These are phyloP conservation scores for Lachancea waltii DNA, from an alignment of 805 yeast species.

Conservation along the genomic window DNA sequence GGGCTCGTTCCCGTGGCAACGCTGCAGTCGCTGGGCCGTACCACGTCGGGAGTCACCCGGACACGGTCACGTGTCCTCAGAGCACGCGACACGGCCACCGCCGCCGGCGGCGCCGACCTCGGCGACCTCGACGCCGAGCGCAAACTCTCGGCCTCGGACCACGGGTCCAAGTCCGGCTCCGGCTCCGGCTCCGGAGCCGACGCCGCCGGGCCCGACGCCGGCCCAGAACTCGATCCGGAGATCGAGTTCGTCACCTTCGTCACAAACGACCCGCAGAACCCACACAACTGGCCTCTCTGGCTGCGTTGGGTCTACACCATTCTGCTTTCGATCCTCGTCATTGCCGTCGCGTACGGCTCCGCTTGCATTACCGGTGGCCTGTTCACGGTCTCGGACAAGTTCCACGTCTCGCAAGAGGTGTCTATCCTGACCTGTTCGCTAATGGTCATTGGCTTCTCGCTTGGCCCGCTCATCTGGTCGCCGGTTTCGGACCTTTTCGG, in stretches of 20 bases:
- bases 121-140: slow-evolving; percentile 6
- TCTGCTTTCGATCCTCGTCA: slow-evolving; percentile 62
- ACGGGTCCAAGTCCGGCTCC: slow-evolving; percentile 26
- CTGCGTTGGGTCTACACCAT: slow-evolving; percentile 63
- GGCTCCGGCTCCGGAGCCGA: slow-evolving; percentile 16
- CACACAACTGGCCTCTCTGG: slow-evolving; percentile 68
- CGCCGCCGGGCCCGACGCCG: slow-evolving; percentile 10
- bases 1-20: slow-evolving; percentile 82
- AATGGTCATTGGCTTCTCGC: slow-evolving; percentile 82
- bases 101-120: slow-evolving; percentile 8
- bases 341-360: slow-evolving; percentile 90
- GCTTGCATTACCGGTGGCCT: slow-evolving; percentile 86
- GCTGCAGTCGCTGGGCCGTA: slow-evolving; percentile 60
- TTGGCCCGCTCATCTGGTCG: slow-evolving; percentile 87
- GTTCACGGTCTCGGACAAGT: slow-evolving; percentile 56
- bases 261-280: slow-evolving; percentile 79
- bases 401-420: slow-evolving; percentile 68
- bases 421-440: slow-evolving; percentile 73
- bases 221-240: slow-evolving; percentile 48
- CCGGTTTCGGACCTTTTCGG: slow-evolving; percentile 84
- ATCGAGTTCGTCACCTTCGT: slow-evolving; percentile 80
- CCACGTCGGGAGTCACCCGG: slow-evolving; percentile 29
- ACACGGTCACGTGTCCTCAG: slow-evolving; percentile 34
- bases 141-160: slow-evolving; percentile 7
- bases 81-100: slow-evolving; percentile 9